phyloP scores from a whole-genome alignment of 192 early-diverging fungal genomes.

The Coemansia sp. region DNA sequence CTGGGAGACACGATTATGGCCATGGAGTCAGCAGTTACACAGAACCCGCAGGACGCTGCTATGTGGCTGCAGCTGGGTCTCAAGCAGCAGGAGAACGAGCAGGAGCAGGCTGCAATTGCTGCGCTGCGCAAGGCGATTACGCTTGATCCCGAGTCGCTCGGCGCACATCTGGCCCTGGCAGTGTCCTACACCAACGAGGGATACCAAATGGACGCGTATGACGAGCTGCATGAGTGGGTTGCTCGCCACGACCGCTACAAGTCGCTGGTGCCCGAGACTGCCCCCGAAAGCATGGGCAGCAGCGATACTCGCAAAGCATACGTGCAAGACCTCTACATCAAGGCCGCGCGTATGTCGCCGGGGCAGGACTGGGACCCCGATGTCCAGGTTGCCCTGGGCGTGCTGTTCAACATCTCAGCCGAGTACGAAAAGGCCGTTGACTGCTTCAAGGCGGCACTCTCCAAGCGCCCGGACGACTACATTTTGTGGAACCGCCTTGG shows the following conservation, averaged over 20 bases:
- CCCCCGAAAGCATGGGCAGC: conserved; percentile 38
- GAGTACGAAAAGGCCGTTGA: conserved; percentile 97
- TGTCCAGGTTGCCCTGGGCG: conserved; percentile 91
- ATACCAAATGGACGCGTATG: conserved; percentile 81
- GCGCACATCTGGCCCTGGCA: conserved; percentile 82
- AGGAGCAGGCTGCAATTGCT: conserved; percentile 86
- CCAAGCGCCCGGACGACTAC: conserved; percentile 84
- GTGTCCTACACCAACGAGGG: conserved; percentile 95
- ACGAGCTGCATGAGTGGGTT: conserved; percentile 88
- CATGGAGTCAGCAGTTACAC: conserved; percentile 85
- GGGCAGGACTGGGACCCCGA: conserved; percentile 73
- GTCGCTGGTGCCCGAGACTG: conserved; percentile 29
- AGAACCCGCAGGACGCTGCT: conserved; percentile 70
- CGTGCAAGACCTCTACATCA: conserved; percentile 73
- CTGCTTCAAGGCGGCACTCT: conserved; percentile 92
- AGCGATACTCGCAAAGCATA: conserved; percentile 61
- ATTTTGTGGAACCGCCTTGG: conserved; percentile 97
- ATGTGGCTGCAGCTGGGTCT: conserved; percentile 88
- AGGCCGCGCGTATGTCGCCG: conserved; percentile 66
- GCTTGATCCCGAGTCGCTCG: conserved; percentile 69
- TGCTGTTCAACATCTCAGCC: conserved; percentile 89
- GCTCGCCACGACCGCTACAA: conserved; percentile 70
- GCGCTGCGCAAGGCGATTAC: conserved; percentile 79
- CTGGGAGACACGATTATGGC: conserved; percentile 87
- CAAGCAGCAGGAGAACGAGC: conserved; percentile 96